phyloP scores from a whole-genome alignment of 2,329 filamentous ascomycete genomes.

The Microdochium trichocladiopsis region DNA sequence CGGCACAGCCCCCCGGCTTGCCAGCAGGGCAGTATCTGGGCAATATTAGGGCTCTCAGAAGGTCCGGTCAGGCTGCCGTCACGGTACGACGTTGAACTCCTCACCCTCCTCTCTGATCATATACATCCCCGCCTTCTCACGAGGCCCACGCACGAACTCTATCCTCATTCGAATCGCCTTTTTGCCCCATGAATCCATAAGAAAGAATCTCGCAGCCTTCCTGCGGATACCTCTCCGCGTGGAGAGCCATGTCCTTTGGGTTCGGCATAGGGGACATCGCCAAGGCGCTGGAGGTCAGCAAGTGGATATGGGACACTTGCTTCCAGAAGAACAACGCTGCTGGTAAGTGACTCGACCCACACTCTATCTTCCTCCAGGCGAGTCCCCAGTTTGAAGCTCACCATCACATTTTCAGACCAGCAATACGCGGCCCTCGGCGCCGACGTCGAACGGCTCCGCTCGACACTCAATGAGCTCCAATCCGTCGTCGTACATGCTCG shows the following conservation, averaged over 20 bases:
- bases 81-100: background rate
- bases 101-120: background rate
- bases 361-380: background rate
- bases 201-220: background rate
- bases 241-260: background rate
- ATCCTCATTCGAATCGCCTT: background rate
- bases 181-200: background rate
- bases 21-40: background rate
- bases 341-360: background rate
- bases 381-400: background rate
- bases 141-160: background rate
- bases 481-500: background rate
- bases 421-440: background rate
- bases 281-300: background rate
- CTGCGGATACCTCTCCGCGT: background rate
- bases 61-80: background rate
- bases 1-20: background rate
- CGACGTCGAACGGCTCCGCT: background rate
- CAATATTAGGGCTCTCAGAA: background rate
- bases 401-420: background rate
- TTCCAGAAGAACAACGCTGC: background rate
- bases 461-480: background rate
- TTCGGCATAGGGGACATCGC: background rate
- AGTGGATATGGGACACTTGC: background rate
- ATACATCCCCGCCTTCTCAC: background rate